Evolutionary conservation across 1,139 yeast genomes (phyloP), one percentile per base, ranked within the genome.

Genomic region (Geotrichum phurueaensis): DNA sequence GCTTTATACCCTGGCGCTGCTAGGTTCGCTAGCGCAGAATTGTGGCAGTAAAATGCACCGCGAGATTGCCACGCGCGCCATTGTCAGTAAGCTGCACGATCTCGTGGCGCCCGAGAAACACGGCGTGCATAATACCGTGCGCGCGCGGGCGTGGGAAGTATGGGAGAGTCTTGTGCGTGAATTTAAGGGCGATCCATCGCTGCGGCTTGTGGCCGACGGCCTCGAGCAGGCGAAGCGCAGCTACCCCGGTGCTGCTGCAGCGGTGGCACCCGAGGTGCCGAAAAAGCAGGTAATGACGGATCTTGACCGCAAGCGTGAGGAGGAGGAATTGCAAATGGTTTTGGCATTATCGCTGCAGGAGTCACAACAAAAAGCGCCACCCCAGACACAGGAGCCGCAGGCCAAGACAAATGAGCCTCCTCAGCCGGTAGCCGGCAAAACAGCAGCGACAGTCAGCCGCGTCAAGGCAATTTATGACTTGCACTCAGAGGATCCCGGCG

Each of bases 21-120:
- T 89, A 22, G 81, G 84, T 18, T 86, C 97, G 0, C 74, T 90
- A 47, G 96, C 96, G 0, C 97, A 91, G 73, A 94, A 94, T 71
- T 92, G 98, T 75, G 98, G 98, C 1, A 85, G 96, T 1, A 79
- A 91, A 66, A 83, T 89, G 82, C 86, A 85, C 68, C 91, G 89
- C 64, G 89, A 87, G 67, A 84, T 92, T 52, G 92, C 96, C 45
- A 79, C 91, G 25, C 83, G 82, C 66, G 70, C 80, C 10, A 39
- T 39, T 39, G 90, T 91, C 70, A 82, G 90, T 36, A 78, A 79
- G 53, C 78, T 79, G 27, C 76, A 94, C 56, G 70, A 84, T 43
- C 78, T 79, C 62, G 77, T 86, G 65, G 77, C 89, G 39, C 79
- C 79, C 20, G 89, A 85, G 68, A 72, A 76, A 25, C 73, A 77